Conservation (phyloP, 805 yeast genomes). For the Ogataea glucozyma region DNA sequence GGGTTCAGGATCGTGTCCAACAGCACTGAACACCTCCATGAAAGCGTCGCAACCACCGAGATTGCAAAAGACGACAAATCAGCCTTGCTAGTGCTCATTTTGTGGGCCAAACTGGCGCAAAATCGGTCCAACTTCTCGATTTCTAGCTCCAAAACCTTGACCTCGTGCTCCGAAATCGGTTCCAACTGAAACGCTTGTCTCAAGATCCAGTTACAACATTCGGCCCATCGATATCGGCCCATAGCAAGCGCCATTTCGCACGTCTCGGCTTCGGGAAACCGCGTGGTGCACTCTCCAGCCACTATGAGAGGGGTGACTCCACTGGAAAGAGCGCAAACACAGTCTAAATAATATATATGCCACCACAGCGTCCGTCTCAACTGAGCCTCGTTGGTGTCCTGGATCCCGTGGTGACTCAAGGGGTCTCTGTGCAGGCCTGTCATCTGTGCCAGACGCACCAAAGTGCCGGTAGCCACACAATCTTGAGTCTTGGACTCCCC, state of each 20-base stretch:
- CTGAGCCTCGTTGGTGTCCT: slow-evolving; percentile 49
- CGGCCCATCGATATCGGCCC: slow-evolving; percentile 49
- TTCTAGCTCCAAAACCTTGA: slow-evolving; percentile 7
- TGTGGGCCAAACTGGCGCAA: slow-evolving; percentile 25
- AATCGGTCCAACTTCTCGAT: slow-evolving; percentile 21
- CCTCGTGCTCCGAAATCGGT: slow-evolving; percentile 1
- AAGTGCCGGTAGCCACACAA: slow-evolving; percentile 52
- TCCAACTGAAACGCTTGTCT: slow-evolving; percentile 14
- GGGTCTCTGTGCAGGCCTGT: slow-evolving; percentile 62
- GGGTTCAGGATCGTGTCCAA: too few relatives aligned
- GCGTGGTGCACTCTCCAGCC: slow-evolving; percentile 56
- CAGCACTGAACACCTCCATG: too few relatives aligned
- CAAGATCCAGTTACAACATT: slow-evolving; percentile 22
- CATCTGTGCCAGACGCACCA: slow-evolving; percentile 56
- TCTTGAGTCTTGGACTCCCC: slow-evolving; percentile 55
- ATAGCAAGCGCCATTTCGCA: slow-evolving; percentile 44
- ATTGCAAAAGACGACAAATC: too few relatives aligned
- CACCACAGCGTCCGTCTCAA: slow-evolving; percentile 64
- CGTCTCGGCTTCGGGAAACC: slow-evolving; percentile 48
- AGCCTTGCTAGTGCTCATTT: too few relatives aligned
- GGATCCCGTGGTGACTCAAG: slow-evolving; percentile 47
- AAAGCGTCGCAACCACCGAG: too few relatives aligned
- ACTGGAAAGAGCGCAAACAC: slow-evolving; percentile 53
- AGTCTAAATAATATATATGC: slow-evolving; percentile 62
- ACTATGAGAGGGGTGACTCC: slow-evolving; percentile 55